Conservation (phyloP, 768 basidiomycete species). For the Ramaria rubella region DNA sequence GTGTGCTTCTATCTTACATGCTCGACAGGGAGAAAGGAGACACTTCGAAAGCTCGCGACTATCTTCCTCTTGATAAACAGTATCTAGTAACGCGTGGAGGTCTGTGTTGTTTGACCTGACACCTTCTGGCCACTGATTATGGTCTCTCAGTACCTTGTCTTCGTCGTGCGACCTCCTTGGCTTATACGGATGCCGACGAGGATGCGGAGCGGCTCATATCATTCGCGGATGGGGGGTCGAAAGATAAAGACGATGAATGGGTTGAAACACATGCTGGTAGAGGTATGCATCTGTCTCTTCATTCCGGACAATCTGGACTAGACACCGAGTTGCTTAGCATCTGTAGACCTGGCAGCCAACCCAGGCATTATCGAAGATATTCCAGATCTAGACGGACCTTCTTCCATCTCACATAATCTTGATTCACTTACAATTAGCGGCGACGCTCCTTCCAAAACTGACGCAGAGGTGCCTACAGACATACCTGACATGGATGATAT, state of each 20-base stretch:
- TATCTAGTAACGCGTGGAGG: slow-evolving; percentile 88
- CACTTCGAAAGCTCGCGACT: slow-evolving; percentile 76
- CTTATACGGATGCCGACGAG: slow-evolving; percentile 94
- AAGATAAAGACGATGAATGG: slow-evolving; percentile 79
- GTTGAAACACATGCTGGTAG: slow-evolving; percentile 95
- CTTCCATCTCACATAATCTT: slow-evolving; percentile 6
- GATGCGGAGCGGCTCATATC: slow-evolving; percentile 89
- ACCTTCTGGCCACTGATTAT: background rate
- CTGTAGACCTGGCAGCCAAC: slow-evolving; percentile 47
- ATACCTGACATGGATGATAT: slow-evolving; percentile 97
- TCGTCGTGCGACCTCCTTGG: slow-evolving; percentile 83
- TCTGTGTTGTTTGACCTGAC: slow-evolving; percentile 11
- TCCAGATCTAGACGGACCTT: slow-evolving; percentile 66
- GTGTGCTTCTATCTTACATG: slow-evolving; percentile 5
- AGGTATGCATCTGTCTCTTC: slow-evolving; percentile 18
- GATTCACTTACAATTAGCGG: slow-evolving; percentile 8
- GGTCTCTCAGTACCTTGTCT: slow-evolving; percentile 74
- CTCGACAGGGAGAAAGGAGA: slow-evolving; percentile 85
- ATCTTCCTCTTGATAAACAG: slow-evolving; percentile 92
- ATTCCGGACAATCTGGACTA: background rate
- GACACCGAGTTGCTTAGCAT: slow-evolving; percentile 22
- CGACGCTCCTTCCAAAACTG: slow-evolving; percentile 7
- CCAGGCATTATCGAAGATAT: slow-evolving; percentile 75
- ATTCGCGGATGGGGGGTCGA: slow-evolving; percentile 53
- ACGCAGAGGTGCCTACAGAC: slow-evolving; percentile 4